Base-by-base conservation (phyloP, 2,329 filamentous ascomycete genomes). In the Colletotrichum sublineola region DNA sequence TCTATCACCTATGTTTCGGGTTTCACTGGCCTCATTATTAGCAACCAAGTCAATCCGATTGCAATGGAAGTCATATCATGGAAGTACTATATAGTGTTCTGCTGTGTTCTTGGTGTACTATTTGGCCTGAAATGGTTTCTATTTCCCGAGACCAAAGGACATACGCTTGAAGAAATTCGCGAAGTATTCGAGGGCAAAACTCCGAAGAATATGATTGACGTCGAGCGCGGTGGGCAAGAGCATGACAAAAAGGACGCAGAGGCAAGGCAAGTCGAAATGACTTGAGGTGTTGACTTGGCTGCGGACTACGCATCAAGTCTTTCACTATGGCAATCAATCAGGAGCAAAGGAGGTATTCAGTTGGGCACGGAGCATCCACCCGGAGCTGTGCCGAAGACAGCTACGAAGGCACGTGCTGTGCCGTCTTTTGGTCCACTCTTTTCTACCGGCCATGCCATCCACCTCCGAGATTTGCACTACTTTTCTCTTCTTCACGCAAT, bases 1-100 rank as follows among this genome's bases (percentile, higher is more conserved):
- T 24, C 24, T 24, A 24, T 24, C 24, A 24, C 24, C 24, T 24
- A 42, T 58, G 8, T 74, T 5, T 38, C 73, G 20, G 73, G 69
- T 2, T 76, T 73, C 14, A 61, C 57, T 24, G 57, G 78, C 70
- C 77, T 88, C 5, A 78, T 75, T 5, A 57, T 73, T 12, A 67
- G 74, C 5, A 85, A 88, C 68, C 86, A 86, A 73, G 83, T 82
- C 3, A 62, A 67, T 18, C 86, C 86, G 0, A 80, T 81, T 20
- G 85, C 84, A 0, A 78, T 86, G 14, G 79, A 78, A 1, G 76
- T 73, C 3, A 75, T 77, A n/a, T 74, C 64, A 4, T 77, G 74
- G 74, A 76, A 76, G 62, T 71, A 73, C 1, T 77, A 75, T 61
- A 74, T 76, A 33, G 73, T 76, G 5, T 76, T 75, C 55, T 77